These are phyloP conservation scores for Symmetrospora coprosmae DNA, from an alignment of 768 basidiomycete genomes.

Conservation along the genomic window DNA sequence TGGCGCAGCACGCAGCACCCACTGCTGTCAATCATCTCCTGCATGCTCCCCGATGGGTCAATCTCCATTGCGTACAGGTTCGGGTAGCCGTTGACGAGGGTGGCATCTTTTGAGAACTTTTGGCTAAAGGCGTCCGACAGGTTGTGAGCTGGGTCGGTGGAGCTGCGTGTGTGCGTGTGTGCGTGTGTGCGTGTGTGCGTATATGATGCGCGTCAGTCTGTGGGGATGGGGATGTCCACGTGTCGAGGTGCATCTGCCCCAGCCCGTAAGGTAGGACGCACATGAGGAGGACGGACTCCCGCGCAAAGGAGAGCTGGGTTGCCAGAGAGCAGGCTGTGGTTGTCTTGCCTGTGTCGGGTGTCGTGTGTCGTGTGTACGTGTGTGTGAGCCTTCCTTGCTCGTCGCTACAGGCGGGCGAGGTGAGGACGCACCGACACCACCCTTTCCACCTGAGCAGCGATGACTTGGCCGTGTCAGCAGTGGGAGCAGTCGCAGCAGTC, in stretches of 20 bases:
- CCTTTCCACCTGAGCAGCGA: constrained; percentile 69
- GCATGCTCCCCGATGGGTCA: constrained; percentile 90
- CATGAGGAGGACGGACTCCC: constrained; percentile 93
- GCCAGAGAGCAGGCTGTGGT: constrained; percentile 95
- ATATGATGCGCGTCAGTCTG: no score
- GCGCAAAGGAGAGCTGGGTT: constrained; percentile 76
- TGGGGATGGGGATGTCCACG: no score
- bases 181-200: no score
- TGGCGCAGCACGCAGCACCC: constrained; percentile 30
- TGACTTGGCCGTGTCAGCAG: background rate
- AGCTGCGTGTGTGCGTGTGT: constrained; percentile 39
- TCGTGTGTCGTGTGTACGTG: no score
- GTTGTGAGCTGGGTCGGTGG: constrained; percentile 99
- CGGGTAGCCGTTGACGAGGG: constrained; percentile 76
- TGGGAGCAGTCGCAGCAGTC: background rate
- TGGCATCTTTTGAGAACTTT: constrained; percentile 97
- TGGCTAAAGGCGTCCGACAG: constrained; percentile 96
- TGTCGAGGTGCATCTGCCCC: no score
- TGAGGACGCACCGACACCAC: constrained; percentile 69
- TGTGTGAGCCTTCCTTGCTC: background rate
- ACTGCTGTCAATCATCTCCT: constrained; percentile 99
- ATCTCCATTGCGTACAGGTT: constrained; percentile 99
- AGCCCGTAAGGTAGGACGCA: constrained; percentile 43
- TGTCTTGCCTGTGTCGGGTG: constrained; percentile 81
- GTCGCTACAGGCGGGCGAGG: background rate